Evolutionary conservation across 2,329 filamentous ascomycete species (phyloP).

Genomic region (Fusarium marasasianum): DNA sequence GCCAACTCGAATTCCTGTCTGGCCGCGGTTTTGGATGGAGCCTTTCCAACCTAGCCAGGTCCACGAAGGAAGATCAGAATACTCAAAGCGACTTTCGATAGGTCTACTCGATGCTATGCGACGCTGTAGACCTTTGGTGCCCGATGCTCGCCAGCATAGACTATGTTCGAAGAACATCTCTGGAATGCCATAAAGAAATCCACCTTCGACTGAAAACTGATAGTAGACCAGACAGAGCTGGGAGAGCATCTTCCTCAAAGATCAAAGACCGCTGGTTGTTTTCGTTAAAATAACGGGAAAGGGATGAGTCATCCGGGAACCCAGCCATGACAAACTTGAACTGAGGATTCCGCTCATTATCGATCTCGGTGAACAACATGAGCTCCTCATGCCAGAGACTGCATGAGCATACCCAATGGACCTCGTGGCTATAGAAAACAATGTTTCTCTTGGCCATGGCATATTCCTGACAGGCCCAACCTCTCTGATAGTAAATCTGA

Average conservation of each 20-base stretch:
- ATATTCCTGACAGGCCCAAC: constrained; percentile 17
- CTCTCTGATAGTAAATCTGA: constrained; percentile 8
- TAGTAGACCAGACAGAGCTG: not conserved
- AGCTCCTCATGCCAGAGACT: constrained; percentile 8
- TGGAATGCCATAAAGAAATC: constrained; percentile 6
- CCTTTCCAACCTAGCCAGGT: constrained; percentile 23
- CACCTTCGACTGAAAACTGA: not conserved
- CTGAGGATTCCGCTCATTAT: not conserved
- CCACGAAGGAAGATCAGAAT: constrained; percentile 10
- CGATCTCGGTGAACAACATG: fast-evolving
- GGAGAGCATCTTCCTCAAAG: constrained; percentile 8
- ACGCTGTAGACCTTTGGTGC: fast-evolving
- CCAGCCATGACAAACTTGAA: not conserved
- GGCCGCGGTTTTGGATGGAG: fast-evolving
- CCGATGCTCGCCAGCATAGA: not conserved
- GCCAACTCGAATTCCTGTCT: not conserved
- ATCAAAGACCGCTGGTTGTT: not conserved
- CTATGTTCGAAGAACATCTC: constrained; percentile 16
- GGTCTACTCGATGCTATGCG: not conserved
- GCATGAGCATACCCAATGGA: constrained; percentile 19
- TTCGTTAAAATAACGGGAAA: not conserved
- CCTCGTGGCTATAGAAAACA: not conserved
- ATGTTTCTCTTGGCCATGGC: not conserved
- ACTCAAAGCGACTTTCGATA: fast-evolving
- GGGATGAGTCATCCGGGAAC: not conserved